A percentile compares a stretch with the other conserved stretches of the same genome.
Evolutionary conservation across 352 stramenopile genomes (phyloP).

Genomic region (Hyphochytrium catenoides): DNA sequence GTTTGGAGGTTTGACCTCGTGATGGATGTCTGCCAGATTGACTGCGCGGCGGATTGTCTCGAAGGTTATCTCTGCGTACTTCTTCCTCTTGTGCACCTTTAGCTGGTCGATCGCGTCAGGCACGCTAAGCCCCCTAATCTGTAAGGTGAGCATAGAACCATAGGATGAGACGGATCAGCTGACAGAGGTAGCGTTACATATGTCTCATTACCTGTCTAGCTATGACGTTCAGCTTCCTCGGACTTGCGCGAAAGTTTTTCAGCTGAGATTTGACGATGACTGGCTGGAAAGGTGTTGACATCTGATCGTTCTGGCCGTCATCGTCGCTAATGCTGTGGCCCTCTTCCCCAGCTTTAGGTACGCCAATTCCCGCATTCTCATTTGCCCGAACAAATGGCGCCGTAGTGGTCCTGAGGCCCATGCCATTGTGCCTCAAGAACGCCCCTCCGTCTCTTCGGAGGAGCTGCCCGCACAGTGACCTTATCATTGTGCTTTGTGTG

Average conservation of each 20-base stretch:
- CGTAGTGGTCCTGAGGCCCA: too few relatives aligned
- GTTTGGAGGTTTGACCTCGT: conserved; percentile 56
- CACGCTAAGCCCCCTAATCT: conserved; percentile 39
- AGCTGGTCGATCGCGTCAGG: conserved; percentile 50
- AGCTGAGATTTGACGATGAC: too few relatives aligned
- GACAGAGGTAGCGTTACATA: background rate
- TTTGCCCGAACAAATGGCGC: too few relatives aligned
- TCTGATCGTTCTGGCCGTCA: too few relatives aligned
- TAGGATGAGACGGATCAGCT: background rate
- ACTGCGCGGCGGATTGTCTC: conserved; percentile 63
- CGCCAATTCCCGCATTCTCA: too few relatives aligned
- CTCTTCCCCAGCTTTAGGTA: too few relatives aligned
- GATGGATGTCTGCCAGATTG: conserved; percentile 62
- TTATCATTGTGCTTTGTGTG: too few relatives aligned
- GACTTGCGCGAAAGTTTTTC: conserved; percentile 43
- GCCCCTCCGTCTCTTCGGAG: too few relatives aligned
- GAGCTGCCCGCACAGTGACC: too few relatives aligned
- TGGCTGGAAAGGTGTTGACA: too few relatives aligned
- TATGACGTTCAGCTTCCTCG: conserved; percentile 47
- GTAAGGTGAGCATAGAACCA: background rate
- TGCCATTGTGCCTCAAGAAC: too few relatives aligned
- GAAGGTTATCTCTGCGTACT: conserved; percentile 42
- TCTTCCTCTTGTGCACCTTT: conserved; percentile 59
- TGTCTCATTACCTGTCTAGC: conserved; percentile 23
- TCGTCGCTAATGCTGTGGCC: too few relatives aligned